phyloP scores from a whole-genome alignment of 2,329 filamentous ascomycete species.

The Pseudocercospora ulei region DNA sequence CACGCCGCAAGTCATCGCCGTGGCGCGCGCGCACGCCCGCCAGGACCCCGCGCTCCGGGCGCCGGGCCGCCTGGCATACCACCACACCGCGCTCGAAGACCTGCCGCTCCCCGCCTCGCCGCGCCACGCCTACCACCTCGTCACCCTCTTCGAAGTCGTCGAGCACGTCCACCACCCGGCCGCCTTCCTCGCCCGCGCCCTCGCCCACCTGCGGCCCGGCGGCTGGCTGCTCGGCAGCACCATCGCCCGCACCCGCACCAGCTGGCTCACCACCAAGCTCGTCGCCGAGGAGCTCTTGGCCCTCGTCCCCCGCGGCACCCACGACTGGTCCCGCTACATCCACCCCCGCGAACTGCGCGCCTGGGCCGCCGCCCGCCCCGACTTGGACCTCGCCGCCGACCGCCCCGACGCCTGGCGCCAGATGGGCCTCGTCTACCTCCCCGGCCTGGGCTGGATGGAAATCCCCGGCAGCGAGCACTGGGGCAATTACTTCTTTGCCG shows the following conservation, averaged over 20 bases:
- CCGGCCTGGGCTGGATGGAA: constrained; percentile 80
- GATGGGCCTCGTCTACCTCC: constrained; percentile 82
- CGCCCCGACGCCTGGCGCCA: too few relatives aligned
- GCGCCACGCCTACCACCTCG: constrained; percentile 58
- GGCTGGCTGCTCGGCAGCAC: constrained; percentile 91
- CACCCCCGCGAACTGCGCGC: constrained; percentile 64
- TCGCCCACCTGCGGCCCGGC: constrained; percentile 72
- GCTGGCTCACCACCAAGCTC: constrained; percentile 86
- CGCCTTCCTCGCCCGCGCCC: constrained; percentile 60
- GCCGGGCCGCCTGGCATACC: constrained; percentile 54
- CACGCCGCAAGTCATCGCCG: constrained; percentile 58
- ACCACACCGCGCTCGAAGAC: constrained; percentile 67
- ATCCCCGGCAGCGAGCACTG: constrained; percentile 70
- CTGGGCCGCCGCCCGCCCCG: too few relatives aligned
- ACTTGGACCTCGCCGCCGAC: too few relatives aligned
- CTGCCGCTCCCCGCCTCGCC: constrained; percentile 35
- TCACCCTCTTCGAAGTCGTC: constrained; percentile 86
- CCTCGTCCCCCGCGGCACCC: constrained; percentile 84
- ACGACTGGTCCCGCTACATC: constrained; percentile 95
- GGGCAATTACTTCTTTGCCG: constrained; percentile 93
- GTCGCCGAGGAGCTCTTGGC: constrained; percentile 78
- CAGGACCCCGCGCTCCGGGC: constrained; percentile 58
- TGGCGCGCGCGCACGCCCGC: constrained; percentile 66
- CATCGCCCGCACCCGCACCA: constrained; percentile 78
- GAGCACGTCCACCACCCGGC: constrained; percentile 77